phyloP scores from a whole-genome alignment of 2,329 filamentous ascomycete genomes.

The Exserohilum turcica region DNA sequence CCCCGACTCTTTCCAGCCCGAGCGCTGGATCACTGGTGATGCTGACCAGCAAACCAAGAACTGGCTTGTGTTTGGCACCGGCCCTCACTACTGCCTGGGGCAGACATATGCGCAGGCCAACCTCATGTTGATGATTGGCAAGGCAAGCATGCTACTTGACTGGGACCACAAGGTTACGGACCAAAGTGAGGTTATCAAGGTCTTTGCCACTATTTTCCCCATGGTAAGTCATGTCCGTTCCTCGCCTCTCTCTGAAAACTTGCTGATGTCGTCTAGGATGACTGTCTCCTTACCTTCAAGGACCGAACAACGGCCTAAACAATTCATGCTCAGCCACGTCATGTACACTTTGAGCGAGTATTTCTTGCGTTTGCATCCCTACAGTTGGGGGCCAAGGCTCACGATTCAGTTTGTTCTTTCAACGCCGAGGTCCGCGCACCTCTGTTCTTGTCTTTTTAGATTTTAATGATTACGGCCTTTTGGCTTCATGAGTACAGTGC shows the following conservation, averaged over 20 bases:
- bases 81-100: constrained; percentile 94
- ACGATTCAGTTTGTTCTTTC: constrained; percentile 21
- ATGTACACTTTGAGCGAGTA: constrained; percentile 31
- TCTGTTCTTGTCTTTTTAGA: constrained; percentile 28
- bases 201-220: constrained; percentile 98
- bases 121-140: constrained; percentile 86
- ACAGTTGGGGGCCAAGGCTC: constrained; percentile 16
- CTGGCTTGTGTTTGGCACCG: constrained; percentile 93
- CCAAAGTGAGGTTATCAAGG: constrained; percentile 89
- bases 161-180: constrained; percentile 90
- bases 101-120: constrained; percentile 91
- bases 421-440: constrained; percentile 13
- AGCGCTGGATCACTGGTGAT: constrained; percentile 75
- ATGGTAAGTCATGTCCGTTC: constrained; percentile 65
- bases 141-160: constrained; percentile 83
- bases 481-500: constrained; percentile 23
- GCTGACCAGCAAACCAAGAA: constrained; percentile 94
- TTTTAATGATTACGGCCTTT: constrained; percentile 35
- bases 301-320: constrained; percentile 34
- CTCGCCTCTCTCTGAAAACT: not conserved
- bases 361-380: constrained; percentile 33
- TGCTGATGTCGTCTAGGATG: constrained; percentile 63
- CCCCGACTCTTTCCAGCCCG: constrained; percentile 69
- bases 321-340: constrained; percentile 15
- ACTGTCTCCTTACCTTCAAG: constrained; percentile 78